Evolutionary conservation across 768 basidiomycete species (phyloP), one percentile per base, ranked within the genome.

Genomic region (Guyanaporus albipodus): DNA sequence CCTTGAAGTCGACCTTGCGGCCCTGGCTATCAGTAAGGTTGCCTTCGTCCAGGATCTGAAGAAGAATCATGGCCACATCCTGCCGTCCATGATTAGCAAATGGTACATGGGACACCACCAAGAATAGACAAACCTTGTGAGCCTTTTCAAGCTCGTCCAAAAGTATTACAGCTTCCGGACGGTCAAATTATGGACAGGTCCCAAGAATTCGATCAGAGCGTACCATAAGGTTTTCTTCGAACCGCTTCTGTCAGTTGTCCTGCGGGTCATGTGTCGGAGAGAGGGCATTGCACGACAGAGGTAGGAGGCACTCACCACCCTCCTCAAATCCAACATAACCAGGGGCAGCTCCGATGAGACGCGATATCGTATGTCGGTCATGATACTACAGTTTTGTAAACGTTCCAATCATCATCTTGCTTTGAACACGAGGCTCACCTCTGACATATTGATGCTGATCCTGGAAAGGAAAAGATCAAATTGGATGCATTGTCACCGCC

Each of bases 401-500:
- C 31, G 39, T 8, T 27, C 32, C 27, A 33, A n/a, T 1, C 8
- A 18, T n/a, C 17, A 23, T 3, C 4, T 31, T 12, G 9, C 29
- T 21, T 11, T 47, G 9, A 35, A 34, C 15, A 26, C 40, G 22
- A 11, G n/a, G 12, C 55, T 19, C 49, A 73, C 63, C 70, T 96
- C 90, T n/a, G 88, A 87, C 91, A 95, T 93, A 56, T 96, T 94
- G 61, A 95, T 91, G 49, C 85, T 88, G 53, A 93, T 91, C 44
- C 86, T 89, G 48, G n/a, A 22, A 29, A 34, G 9, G 22, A 42
- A 24, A 21, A 21, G 8, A 40, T 45, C 38, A 33, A 48, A 38
- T n/a, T n/a, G n/a, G n/a, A n/a, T n/a, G n/a, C n/a, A n/a, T n/a
- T n/a, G n/a, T n/a, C n/a, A n/a, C n/a, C 18, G 32, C 48, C 14